phyloP scores from a whole-genome alignment of 139 green algal genomes.

The Nannochloris sp. region DNA sequence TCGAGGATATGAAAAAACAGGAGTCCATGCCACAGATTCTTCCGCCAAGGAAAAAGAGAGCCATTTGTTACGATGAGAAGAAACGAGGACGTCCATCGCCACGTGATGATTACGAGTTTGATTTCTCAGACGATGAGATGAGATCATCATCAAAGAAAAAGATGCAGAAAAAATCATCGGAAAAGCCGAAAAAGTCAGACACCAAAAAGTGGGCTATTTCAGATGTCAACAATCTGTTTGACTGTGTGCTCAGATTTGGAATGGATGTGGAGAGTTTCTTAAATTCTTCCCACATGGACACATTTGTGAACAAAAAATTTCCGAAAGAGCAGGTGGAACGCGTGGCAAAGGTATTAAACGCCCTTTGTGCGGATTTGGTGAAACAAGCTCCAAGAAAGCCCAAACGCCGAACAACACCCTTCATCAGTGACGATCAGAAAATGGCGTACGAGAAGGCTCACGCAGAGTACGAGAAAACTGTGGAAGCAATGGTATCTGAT shows the following conservation, averaged over 20 bases:
- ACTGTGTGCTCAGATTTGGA: conserved; percentile 3
- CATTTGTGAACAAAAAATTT: not conserved
- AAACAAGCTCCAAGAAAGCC: too few species aligned
- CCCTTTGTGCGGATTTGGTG: too few species aligned
- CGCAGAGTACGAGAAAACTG: too few species aligned
- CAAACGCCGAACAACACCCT: too few species aligned
- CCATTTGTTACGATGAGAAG: conserved; percentile 46
- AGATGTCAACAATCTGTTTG: conserved; percentile 9
- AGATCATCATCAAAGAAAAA: not conserved
- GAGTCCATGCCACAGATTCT: conserved; percentile 12
- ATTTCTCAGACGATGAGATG: not conserved
- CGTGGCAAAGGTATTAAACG: too few species aligned
- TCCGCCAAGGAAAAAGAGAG: conserved; percentile 31
- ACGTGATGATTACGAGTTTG: conserved; percentile 1
- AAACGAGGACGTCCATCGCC: not conserved
- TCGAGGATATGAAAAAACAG: not conserved
- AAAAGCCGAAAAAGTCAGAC: not conserved
- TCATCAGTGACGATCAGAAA: too few species aligned
- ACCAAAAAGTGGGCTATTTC: conserved; percentile 6
- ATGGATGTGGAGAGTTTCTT: not conserved
- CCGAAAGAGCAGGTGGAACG: not conserved
- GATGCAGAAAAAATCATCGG: not conserved
- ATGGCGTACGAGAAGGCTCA: too few species aligned
- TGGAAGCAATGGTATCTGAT: too few species aligned
- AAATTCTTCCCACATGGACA: not conserved